These are phyloP conservation scores for Trametes coccinea DNA, from an alignment of 768 basidiomycete species.

Conservation along the genomic window DNA sequence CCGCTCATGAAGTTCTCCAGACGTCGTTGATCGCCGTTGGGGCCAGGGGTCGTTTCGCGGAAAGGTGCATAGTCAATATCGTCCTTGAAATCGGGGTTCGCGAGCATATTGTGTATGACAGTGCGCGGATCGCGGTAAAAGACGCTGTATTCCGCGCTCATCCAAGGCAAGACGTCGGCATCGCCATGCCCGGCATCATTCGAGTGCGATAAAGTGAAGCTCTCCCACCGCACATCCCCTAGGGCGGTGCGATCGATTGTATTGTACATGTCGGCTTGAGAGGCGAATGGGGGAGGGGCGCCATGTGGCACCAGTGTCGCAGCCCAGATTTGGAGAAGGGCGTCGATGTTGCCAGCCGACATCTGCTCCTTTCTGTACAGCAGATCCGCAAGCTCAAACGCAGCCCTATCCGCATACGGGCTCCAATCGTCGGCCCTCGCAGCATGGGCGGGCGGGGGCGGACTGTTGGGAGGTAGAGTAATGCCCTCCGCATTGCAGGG, in stretches of 20 bases:
- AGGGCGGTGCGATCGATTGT: conserved; percentile 37
- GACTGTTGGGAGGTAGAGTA: background rate
- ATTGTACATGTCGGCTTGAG: conserved; percentile 33
- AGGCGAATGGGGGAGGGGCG: conserved; percentile 26
- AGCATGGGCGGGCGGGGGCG: conserved; percentile 3
- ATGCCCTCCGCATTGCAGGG: conserved; percentile 5
- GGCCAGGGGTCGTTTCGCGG: conserved; percentile 10
- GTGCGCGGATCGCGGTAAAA: conserved; percentile 24
- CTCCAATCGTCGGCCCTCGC: conserved; percentile 9
- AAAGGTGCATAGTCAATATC: conserved; percentile 28
- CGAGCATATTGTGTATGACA: conserved; percentile 26
- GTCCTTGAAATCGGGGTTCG: conserved; percentile 24
- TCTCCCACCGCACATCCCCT: conserved; percentile 40
- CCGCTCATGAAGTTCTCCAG: conserved; percentile 30
- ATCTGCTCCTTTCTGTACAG: conserved; percentile 14
- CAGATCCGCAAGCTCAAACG: conserved; percentile 25
- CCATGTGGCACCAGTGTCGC: conserved; percentile 11
- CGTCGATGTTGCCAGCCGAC: conserved; percentile 16
- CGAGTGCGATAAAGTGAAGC: conserved; percentile 33
- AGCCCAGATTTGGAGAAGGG: conserved; percentile 28
- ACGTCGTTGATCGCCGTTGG: conserved; percentile 10
- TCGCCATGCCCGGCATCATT: conserved; percentile 2
- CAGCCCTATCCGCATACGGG: conserved; percentile 15
- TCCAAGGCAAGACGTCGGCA: conserved; percentile 28
- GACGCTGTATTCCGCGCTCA: conserved; percentile 27